Conservation (phyloP, 148 eudicot species). For the Camellia japonica region DNA sequence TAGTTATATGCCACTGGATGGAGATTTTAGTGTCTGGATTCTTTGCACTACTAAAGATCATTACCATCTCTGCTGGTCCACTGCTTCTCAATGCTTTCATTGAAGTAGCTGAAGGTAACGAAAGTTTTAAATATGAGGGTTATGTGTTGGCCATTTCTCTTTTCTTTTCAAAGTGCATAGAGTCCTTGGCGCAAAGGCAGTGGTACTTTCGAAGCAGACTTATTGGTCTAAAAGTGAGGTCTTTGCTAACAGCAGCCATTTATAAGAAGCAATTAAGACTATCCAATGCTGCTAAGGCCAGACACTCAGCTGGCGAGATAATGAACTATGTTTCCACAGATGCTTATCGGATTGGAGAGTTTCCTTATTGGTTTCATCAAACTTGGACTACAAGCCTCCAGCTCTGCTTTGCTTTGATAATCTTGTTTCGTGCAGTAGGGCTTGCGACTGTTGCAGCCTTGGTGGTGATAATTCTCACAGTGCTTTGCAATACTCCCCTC, state of each 20-base stretch:
- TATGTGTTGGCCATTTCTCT: slow-evolving; percentile 61
- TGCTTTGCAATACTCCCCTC: slow-evolving; percentile 58
- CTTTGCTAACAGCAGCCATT: slow-evolving; percentile 75
- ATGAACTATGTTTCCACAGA: slow-evolving; percentile 65
- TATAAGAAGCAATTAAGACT: slow-evolving; percentile 70
- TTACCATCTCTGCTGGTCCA: slow-evolving; percentile 79
- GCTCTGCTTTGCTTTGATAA: slow-evolving; percentile 48
- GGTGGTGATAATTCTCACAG: slow-evolving; percentile 50
- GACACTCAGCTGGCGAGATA: slow-evolving; percentile 79
- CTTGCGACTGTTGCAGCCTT: slow-evolving; percentile 46
- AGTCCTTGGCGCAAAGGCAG: slow-evolving; percentile 76
- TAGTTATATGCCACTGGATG: slow-evolving; percentile 61
- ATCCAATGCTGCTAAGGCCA: slow-evolving; percentile 65
- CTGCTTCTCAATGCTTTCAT: slow-evolving; percentile 86
- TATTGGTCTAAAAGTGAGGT: slow-evolving; percentile 68
- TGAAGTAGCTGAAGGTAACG: slow-evolving; percentile 72
- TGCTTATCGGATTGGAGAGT: slow-evolving; percentile 76
- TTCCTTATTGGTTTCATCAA: slow-evolving; percentile 74
- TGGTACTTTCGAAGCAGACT: slow-evolving; percentile 70
- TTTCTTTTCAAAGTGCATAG: slow-evolving; percentile 56
- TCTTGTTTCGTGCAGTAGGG: slow-evolving; percentile 41
- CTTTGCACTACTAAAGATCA: slow-evolving; percentile 67
- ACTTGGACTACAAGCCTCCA: slow-evolving; percentile 60
- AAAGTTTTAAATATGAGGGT: slow-evolving; percentile 58
- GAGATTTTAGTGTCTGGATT: slow-evolving; percentile 74